Base-by-base conservation (phyloP, 805 yeast genomes). In the Ogataea kodamae region DNA sequence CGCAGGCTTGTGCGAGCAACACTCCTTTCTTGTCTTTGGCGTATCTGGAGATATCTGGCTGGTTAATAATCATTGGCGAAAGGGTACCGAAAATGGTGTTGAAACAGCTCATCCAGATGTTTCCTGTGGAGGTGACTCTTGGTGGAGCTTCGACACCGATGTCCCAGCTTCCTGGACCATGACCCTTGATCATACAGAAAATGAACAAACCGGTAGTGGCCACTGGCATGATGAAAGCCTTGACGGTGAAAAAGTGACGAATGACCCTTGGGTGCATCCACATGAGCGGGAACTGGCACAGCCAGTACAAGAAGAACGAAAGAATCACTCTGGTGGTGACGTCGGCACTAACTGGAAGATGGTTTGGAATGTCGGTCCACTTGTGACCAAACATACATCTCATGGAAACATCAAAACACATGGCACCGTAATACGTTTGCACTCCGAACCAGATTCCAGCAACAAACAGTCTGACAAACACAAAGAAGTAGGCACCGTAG, bases 401-500 rank as follows among this genome's bases (percentile, higher is more conserved):
- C 15, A 55, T 25, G 12, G 57, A 37, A 26, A 57, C 61, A 30
- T 58, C 59, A 22, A 61, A 49, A 21, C 63, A 61, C 39, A 58
- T 57, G 10, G 67, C 62, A 30, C 64, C 63, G 32, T 55, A 55
- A 46, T 57, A 56, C 5, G 67, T 56, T 39, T 61, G 58, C 28
- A 61, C 64, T 13, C 68, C 68, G 46, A 59, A 65, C 62, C 68
- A 59, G 24, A 65, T 57, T 22, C 56, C 54, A 16, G 65, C 62
- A 4, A 60, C 55, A 22, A 61, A 54, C 33, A 61, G 50, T 33
- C 68, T 54, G 23, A 63, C 58, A 26, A 61, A 46, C 20, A 64
- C 58, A 25, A 61, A 62, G 22, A 63, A 52, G 22, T 45, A 48
- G 5, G 61, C 55, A 9, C 64, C 60, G 16, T 54, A 42, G 28